These are phyloP conservation scores for Aspergillus sp. DNA, from an alignment of 2,329 filamentous ascomycete genomes.

Conservation along the genomic window DNA sequence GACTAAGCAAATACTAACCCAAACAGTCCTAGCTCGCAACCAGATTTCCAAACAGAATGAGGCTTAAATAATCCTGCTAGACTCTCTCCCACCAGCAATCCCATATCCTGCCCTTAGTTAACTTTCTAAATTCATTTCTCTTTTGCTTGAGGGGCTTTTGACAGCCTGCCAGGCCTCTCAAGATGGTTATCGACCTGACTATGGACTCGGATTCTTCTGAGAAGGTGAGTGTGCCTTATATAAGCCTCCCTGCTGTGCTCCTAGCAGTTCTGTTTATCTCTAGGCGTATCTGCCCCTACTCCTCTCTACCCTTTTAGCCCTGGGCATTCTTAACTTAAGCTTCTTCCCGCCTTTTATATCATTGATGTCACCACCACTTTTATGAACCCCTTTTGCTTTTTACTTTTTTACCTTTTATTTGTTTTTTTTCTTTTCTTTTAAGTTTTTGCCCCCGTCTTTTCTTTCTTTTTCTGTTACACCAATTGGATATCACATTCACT, in stretches of 20 bases:
- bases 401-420: background rate
- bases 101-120: too few species aligned
- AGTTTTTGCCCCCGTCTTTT: background rate
- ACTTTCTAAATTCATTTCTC: too few species aligned
- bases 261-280: too few species aligned
- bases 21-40: too few species aligned
- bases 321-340: background rate
- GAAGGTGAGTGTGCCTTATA: constrained; percentile 1
- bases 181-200: constrained; percentile 23
- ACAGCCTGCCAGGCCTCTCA: background rate
- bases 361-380: background rate
- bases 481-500: background rate
- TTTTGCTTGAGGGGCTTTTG: too few species aligned
- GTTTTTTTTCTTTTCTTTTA: background rate
- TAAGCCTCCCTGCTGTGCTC: background rate
- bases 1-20: too few species aligned
- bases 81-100: too few species aligned
- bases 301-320: background rate
- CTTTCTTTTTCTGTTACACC: background rate
- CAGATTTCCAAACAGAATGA: too few species aligned
- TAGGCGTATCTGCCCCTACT: background rate
- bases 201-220: constrained; percentile 19
- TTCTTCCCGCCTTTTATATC: background rate
- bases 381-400: background rate
- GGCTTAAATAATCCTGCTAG: too few species aligned